Evolutionary conservation across 2,329 filamentous ascomycete genomes (phyloP), one percentile per base, ranked within the genome.

Genomic region (Paecilomyces niveus): DNA sequence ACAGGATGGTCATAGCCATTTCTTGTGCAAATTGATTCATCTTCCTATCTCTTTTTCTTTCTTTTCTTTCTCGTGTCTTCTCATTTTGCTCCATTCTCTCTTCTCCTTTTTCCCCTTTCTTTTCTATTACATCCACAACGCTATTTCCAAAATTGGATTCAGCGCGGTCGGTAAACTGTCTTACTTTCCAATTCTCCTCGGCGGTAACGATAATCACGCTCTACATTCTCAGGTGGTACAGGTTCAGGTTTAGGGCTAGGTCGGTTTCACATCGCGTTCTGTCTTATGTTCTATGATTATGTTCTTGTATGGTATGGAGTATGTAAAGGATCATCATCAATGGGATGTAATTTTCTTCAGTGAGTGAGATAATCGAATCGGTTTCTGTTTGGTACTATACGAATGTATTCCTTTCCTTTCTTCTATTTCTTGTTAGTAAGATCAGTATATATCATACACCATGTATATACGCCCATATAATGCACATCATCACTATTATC

Each of bases 31-130:
- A 45, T 31, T 11, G 31, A 33, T 35, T 11, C 18, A 13, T n/a
- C 18, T 33, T 29, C 3, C 11, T 8, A 33, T 15, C 24, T 32
- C 22, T 29, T 29, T 31, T 15, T 56, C 31, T 55, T 57, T 32
- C 18, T 29, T 29, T 31, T 24, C 51, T 51, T 54, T 56, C 53
- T 58, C 57, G 58, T 54, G 55, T 60, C 57, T 53, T 54, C 29
- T 50, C 58, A 53, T 57, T 57, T 55, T 51, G 56, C 35, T 56
- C 33, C 53, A 21, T 58, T 59, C 57, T 61, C 53, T 58, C 56
- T 54, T 49, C 33, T 33, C 57, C 29, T 54, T 57, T 53, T 54
- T 24, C 54, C 18, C 51, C 10, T 24, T 55, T 56, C 53, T 57
- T 15, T 32, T 18, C 26, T 29, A 2, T 53, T 21, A 22, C 21